Evolutionary conservation across 148 eudicot genomes (phyloP).

Genomic region (Rhododendron simsii): DNA sequence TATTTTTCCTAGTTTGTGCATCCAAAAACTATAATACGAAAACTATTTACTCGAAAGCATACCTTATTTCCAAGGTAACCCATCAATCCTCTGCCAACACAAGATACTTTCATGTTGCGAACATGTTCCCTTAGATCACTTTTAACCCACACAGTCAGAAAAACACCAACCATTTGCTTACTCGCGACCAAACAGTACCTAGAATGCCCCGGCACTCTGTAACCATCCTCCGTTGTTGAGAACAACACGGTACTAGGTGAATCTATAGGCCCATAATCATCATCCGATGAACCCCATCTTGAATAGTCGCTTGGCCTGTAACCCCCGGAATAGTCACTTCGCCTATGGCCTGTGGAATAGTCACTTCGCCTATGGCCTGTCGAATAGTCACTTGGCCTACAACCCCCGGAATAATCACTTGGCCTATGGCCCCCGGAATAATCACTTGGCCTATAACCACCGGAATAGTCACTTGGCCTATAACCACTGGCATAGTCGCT

Average conservation of each 20-base stretch:
- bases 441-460: slow-evolving; percentile 39
- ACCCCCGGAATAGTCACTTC: slow-evolving; percentile 25
- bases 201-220: slow-evolving; percentile 40
- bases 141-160: slow-evolving; percentile 84
- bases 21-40: background rate
- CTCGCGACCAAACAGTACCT: slow-evolving; percentile 80
- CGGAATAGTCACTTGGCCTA: too few species aligned
- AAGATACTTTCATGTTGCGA: slow-evolving; percentile 78
- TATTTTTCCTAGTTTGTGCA: background rate
- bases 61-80: slow-evolving; percentile 99
- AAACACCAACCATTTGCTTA: slow-evolving; percentile 95
- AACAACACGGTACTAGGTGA: slow-evolving; percentile 70
- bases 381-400: slow-evolving; percentile 68
- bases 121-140: slow-evolving; percentile 81
- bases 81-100: slow-evolving; percentile 97
- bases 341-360: slow-evolving; percentile 49
- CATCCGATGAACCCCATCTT: slow-evolving; percentile 87
- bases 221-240: slow-evolving; percentile 49
- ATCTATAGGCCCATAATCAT: slow-evolving; percentile 68
- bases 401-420: slow-evolving; percentile 51
- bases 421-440: slow-evolving; percentile 31
- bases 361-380: slow-evolving; percentile 43
- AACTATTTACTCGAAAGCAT: background rate
- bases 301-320: slow-evolving; percentile 77
- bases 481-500: too few species aligned